Evolutionary conservation across 2,329 filamentous ascomycete species (phyloP).

Genomic region (Exophiala xenobiotica): DNA sequence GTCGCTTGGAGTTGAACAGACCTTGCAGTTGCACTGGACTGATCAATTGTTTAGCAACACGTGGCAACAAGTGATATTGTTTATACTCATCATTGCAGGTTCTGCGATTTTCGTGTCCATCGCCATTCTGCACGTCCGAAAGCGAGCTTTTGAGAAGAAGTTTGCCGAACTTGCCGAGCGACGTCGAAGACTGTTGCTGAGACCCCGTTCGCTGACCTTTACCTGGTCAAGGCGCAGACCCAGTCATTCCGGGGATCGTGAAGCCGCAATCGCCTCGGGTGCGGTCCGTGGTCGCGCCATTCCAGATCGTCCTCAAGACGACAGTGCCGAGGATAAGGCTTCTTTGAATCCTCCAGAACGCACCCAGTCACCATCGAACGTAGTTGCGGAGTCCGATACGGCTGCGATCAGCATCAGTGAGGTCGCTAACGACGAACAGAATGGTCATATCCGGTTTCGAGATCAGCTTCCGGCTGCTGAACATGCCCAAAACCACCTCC

Average conservation of each 20-base stretch:
- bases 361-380: background rate
- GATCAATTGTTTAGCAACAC: conserved; percentile 36
- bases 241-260: conserved; percentile 2
- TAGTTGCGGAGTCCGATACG: background rate
- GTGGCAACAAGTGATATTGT: conserved; percentile 49
- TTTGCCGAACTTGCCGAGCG: conserved; percentile 25
- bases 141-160: conserved; percentile 35
- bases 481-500: background rate
- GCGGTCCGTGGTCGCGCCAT: conserved; percentile 20
- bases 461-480: conserved; percentile 12
- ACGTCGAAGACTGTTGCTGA: conserved; percentile 8
- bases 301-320: background rate
- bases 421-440: background rate
- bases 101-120: conserved; percentile 48
- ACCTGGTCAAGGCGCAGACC: conserved; percentile 14
- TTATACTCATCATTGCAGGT: conserved; percentile 49
- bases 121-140: conserved; percentile 45
- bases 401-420: background rate
- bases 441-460: conserved; percentile 19
- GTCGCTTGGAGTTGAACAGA: too few relatives aligned
- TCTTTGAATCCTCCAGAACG: background rate
- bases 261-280: conserved; percentile 20
- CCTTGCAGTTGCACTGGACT: background rate
- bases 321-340: background rate
- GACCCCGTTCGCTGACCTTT: conserved; percentile 14